Evolutionary conservation across 2,329 filamentous ascomycete genomes (phyloP).

Genomic region (Didymella pinodella): DNA sequence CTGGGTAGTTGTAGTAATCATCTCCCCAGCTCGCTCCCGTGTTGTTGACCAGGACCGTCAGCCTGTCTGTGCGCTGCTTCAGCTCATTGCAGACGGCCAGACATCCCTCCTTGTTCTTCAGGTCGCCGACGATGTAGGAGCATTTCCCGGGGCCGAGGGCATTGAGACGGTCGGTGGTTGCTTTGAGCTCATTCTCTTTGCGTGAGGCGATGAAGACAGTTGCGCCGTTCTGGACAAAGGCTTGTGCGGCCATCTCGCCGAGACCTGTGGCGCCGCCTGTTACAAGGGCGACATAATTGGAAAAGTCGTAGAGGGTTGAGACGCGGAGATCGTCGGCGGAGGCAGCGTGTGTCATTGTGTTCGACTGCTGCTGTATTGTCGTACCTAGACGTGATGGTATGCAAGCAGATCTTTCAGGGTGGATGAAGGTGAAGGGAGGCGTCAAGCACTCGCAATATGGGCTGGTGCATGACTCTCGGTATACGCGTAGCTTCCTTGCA

Average conservation of each 20-base stretch:
- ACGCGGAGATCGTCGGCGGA: slow-evolving; percentile 45
- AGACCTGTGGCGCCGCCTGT: slow-evolving; percentile 62
- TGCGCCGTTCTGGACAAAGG: slow-evolving; percentile 61
- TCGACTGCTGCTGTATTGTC: neutral
- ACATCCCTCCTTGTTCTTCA: slow-evolving; percentile 62
- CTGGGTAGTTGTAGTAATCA: slow-evolving; percentile 65
- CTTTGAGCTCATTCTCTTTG: slow-evolving; percentile 60
- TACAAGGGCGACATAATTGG: slow-evolving; percentile 56
- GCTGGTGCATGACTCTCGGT: slow-evolving; percentile 16
- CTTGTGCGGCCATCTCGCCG: slow-evolving; percentile 64
- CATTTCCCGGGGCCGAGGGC: slow-evolving; percentile 61
- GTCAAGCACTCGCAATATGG: neutral
- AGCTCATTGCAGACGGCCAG: slow-evolving; percentile 59
- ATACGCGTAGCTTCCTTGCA: slow-evolving; percentile 4
- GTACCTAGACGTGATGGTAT: no score
- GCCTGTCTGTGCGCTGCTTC: slow-evolving; percentile 52
- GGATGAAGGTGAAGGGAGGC: neutral
- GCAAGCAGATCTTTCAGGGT: neutral
- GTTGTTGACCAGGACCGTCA: slow-evolving; percentile 62
- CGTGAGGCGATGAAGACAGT: slow-evolving; percentile 63
- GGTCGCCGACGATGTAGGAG: slow-evolving; percentile 59
- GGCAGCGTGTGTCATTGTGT: slow-evolving; percentile 42
- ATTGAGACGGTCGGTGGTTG: slow-evolving; percentile 58
- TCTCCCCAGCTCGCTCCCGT: slow-evolving; percentile 64
- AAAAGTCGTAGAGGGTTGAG: slow-evolving; percentile 47